These are phyloP conservation scores for Myriosclerotinia curreyana DNA, from an alignment of 2,329 filamentous ascomycete species.

Conservation along the genomic window DNA sequence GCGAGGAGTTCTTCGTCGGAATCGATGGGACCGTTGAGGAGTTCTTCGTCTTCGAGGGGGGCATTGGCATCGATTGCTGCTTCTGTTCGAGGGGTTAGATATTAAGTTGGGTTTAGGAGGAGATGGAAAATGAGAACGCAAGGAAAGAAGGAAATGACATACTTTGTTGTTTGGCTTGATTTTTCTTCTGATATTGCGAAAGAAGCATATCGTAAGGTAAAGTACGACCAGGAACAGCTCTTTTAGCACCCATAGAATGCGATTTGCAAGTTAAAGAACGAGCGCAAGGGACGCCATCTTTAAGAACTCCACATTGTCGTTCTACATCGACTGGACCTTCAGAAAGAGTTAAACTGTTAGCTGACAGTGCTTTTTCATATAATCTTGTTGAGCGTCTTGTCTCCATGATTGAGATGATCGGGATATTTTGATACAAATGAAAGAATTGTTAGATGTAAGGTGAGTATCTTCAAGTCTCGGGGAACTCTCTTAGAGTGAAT, in stretches of 20 bases:
- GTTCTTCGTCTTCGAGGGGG: conserved; percentile 79
- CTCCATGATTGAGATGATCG: conserved; percentile 5
- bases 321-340: conserved; percentile 86
- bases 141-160: conserved; percentile 43
- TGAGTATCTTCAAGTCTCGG: neutral
- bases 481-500: neutral
- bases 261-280: conserved; percentile 90
- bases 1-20: conserved; percentile 90
- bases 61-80: conserved; percentile 93
- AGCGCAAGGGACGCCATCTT: conserved; percentile 85
- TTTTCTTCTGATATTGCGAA: conserved; percentile 91
- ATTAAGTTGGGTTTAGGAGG: neutral
- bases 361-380: conserved; percentile 15
- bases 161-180: conserved; percentile 97
- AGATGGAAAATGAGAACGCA: neutral
- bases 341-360: conserved; percentile 8
- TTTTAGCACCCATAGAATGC: conserved; percentile 91
- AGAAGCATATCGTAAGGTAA: conserved; percentile 91
- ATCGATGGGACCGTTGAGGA: conserved; percentile 77
- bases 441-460: neutral
- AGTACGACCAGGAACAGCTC: conserved; percentile 80
- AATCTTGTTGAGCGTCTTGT: neutral
- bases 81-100: conserved; percentile 52
- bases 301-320: conserved; percentile 83
- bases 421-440: neutral